Conservation (phyloP, 129 eudicot species). For the Dittrichia graveolens region DNA sequence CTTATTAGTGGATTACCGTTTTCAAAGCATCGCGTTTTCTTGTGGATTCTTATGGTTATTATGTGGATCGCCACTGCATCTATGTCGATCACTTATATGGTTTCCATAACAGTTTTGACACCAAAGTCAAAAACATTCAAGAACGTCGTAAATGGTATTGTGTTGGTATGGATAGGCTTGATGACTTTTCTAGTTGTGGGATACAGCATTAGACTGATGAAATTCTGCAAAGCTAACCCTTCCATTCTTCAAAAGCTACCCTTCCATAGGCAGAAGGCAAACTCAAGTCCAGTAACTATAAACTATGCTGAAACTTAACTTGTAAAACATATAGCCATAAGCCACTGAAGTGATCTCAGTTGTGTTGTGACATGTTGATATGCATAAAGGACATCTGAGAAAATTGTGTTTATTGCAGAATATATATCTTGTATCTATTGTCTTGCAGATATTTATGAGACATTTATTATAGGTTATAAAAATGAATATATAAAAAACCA, state of each 20-base stretch:
- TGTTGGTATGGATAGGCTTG: conserved; percentile 34
- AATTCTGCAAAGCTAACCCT: no score
- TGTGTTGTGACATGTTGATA: conserved; percentile 19
- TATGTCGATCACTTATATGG: conserved; percentile 32
- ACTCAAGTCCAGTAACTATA: not conserved
- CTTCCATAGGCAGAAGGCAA: not conserved
- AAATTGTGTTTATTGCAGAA: not conserved
- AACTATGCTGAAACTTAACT: conserved; percentile 18
- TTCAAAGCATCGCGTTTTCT: conserved; percentile 23
- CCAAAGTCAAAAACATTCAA: conserved; percentile 17
- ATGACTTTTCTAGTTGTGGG: conserved; percentile 24
- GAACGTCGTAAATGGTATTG: not conserved
- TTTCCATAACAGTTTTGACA: conserved; percentile 27
- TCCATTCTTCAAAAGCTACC: not conserved
- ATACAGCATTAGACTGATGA: conserved; percentile 12
- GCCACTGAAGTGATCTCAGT: not conserved
- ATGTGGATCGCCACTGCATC: conserved; percentile 50
- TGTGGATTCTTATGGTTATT: conserved; percentile 50
- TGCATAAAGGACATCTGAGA: not conserved
- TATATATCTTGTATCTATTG: no score
- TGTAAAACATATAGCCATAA: not conserved
- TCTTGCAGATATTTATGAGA: not conserved
- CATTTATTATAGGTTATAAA: not conserved
- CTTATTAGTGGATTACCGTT: conserved; percentile 50
- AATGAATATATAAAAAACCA: not conserved